Evolutionary conservation across 1,284 basidiomycete genomes (phyloP).

Genomic region (Rhodotorula sp.): DNA sequence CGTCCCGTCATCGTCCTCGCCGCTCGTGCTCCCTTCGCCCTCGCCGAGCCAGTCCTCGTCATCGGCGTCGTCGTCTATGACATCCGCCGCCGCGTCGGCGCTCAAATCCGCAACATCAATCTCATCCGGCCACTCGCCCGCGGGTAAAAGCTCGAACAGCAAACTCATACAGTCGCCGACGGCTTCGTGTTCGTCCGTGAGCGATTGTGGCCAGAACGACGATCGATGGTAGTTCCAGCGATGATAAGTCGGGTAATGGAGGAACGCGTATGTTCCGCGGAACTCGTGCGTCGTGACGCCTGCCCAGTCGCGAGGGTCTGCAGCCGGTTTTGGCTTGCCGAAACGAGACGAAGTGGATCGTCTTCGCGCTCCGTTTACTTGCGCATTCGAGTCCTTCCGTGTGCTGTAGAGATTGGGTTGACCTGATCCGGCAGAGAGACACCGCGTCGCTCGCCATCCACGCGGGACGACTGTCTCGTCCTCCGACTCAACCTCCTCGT

Average conservation of each 20-base stretch:
- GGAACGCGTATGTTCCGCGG: constrained; percentile 22
- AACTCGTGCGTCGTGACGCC: constrained; percentile 22
- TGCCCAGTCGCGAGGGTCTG: constrained; percentile 28
- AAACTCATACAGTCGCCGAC: constrained; percentile 36
- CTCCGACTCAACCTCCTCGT: background rate
- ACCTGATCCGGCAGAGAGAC: no score
- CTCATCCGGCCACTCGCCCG: constrained; percentile 23
- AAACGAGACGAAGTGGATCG: no score
- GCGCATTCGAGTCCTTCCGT: background rate
- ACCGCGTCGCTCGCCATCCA: constrained; percentile 7
- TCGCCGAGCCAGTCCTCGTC: background rate
- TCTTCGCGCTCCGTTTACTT: background rate
- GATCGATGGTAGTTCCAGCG: constrained; percentile 23
- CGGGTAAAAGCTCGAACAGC: constrained; percentile 24
- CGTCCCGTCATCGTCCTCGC: background rate
- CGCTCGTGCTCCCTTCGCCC: background rate
- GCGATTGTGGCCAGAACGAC: background rate
- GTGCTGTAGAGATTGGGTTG: background rate
- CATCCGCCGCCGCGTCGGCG: background rate
- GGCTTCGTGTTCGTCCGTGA: constrained; percentile 31
- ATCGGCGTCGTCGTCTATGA: background rate
- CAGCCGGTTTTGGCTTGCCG: no score
- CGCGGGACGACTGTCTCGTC: background rate
- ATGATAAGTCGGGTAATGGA: constrained; percentile 21
- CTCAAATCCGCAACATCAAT: constrained; percentile 5